Evolutionary conservation across 2,329 filamentous ascomycete species (phyloP).

Genomic region (Fusarium floridanum): DNA sequence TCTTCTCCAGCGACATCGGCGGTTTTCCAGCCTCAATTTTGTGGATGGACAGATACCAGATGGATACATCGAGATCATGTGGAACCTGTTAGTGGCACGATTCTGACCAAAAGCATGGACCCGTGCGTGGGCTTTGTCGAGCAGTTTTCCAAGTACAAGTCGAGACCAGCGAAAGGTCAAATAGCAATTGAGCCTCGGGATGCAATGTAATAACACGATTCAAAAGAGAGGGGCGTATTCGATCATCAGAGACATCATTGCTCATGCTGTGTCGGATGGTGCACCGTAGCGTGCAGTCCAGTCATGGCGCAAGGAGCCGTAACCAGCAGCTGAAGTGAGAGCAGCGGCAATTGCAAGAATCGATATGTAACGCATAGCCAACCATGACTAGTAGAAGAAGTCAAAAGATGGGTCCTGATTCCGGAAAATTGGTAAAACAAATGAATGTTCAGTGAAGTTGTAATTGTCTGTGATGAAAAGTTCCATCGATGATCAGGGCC

Average conservation of each 20-base stretch:
- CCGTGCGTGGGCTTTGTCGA: constrained; percentile 6
- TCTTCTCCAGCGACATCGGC: not conserved
- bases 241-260: not conserved
- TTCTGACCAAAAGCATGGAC: constrained; percentile 21
- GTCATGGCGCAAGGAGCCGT: not conserved
- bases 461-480: not conserved
- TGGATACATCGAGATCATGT: constrained; percentile 18
- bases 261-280: not conserved
- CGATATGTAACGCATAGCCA: not conserved
- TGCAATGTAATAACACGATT: not conserved
- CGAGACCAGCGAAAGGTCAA: not conserved
- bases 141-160: constrained; percentile 5
- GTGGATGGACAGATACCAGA: constrained; percentile 1
- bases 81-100: constrained; percentile 31
- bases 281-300: not conserved
- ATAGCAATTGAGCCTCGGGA: not conserved
- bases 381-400: not conserved
- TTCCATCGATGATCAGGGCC: not conserved
- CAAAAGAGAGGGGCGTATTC: not conserved
- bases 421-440: constrained; percentile 8
- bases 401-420: not conserved
- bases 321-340: constrained; percentile 13
- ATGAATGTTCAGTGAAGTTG: not conserved
- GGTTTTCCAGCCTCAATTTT: not conserved
- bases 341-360: not conserved